phyloP scores from a whole-genome alignment of 768 basidiomycete species.

The Hygrophorus pudorinus region DNA sequence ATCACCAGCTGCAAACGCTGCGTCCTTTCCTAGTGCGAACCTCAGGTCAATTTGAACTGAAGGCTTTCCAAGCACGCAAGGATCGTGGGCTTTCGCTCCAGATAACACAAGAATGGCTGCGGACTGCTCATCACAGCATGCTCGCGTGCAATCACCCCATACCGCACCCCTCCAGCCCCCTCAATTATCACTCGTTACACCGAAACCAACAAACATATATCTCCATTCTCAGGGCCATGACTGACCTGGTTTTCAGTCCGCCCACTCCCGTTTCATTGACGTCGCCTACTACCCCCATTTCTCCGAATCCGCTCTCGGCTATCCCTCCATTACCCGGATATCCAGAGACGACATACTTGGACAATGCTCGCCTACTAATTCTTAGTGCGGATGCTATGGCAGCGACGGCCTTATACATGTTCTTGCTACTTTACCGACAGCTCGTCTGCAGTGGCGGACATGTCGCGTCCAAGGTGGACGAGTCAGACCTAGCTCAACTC shows the following conservation, averaged over 20 bases:
- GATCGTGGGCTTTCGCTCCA: conserved; percentile 34
- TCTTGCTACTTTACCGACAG: conserved; percentile 72
- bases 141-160: conserved; percentile 29
- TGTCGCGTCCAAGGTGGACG: conserved; percentile 29
- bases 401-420: conserved; percentile 66
- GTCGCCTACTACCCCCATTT: conserved; percentile 17
- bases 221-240: conserved; percentile 46
- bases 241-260: conserved; percentile 57
- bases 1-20: conserved; percentile 89
- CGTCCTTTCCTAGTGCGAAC: conserved; percentile 81
- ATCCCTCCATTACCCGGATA: conserved; percentile 32
- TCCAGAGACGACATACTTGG: conserved; percentile 78
- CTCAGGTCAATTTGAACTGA: conserved; percentile 71
- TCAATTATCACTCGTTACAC: conserved; percentile 36
- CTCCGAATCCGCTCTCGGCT: conserved; percentile 20
- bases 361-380: conserved; percentile 55
- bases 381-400: conserved; percentile 70
- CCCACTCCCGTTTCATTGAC: conserved; percentile 25
- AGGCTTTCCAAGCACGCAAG: conserved; percentile 59
- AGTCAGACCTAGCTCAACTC: conserved; percentile 44
- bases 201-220: conserved; percentile 48
- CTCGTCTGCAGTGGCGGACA: conserved; percentile 40
- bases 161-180: conserved; percentile 28
- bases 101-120: conserved; percentile 59
- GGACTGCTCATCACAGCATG: conserved; percentile 37